phyloP scores from a whole-genome alignment of 208 protist genomes.

The Trypanosoma theileri region DNA sequence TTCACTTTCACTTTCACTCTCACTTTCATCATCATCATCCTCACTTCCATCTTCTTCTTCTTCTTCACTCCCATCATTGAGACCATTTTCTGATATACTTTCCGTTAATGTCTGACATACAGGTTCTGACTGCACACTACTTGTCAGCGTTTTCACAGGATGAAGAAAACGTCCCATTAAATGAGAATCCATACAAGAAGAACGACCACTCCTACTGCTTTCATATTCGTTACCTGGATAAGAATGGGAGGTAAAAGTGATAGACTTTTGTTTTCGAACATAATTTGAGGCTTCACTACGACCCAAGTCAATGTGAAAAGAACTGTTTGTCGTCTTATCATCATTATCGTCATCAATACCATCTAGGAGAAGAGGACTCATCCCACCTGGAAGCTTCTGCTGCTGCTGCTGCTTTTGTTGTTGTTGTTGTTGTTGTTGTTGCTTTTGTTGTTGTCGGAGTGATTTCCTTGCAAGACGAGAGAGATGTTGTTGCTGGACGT shows the following conservation, averaged over 20 bases:
- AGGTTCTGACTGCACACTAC: too few species aligned
- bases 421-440: constrained; percentile 31
- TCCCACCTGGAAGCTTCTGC: constrained; percentile 5
- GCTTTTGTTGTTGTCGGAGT: not conserved
- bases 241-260: too few species aligned
- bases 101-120: too few species aligned
- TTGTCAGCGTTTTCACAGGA: too few species aligned
- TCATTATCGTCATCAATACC: constrained; percentile 13
- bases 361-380: not conserved
- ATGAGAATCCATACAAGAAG: too few species aligned
- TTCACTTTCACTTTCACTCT: not conserved
- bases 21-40: constrained; percentile 3
- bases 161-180: too few species aligned
- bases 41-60: constrained; percentile 5
- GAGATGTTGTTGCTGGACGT: constrained; percentile 53
- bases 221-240: not conserved
- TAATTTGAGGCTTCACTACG: too few species aligned
- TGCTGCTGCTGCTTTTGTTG: not conserved
- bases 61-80: not conserved
- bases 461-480: constrained; percentile 30
- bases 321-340: constrained; percentile 1
- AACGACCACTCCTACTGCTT: not conserved
- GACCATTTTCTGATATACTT: not conserved
- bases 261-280: too few species aligned
- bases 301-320: too few species aligned